Percentiles rank a stretch among this genome's conserved stretches.
Conservation (phyloP, 441 rosid species). For the Populus tomentosa region DNA sequence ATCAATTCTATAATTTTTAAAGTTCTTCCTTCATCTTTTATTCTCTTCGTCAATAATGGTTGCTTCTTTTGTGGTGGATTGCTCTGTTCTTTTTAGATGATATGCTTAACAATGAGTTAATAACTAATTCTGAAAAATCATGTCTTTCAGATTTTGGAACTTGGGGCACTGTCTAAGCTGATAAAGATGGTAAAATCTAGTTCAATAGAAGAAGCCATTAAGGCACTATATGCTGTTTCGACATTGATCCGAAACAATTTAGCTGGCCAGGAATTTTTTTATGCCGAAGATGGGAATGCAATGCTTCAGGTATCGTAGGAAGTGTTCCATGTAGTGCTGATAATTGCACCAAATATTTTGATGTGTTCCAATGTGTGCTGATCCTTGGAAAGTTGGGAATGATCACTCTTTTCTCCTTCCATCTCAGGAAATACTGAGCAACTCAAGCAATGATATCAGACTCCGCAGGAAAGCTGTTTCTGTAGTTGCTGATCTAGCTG, state of each 20-base stretch:
- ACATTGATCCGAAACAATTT: conserved; percentile 67
- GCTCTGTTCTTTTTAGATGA: not conserved
- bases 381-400: not conserved
- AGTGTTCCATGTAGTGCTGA: not conserved
- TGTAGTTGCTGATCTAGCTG: conserved; percentile 72
- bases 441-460: conserved; percentile 54
- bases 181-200: conserved; percentile 66
- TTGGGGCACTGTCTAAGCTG: conserved; percentile 56
- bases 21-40: not conserved
- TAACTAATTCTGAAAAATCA: not conserved
- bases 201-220: conserved; percentile 68
- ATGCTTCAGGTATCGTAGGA: conserved; percentile 68
- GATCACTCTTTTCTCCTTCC: not conserved
- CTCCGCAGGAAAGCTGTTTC: conserved; percentile 70
- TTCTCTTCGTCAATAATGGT: not conserved
- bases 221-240: conserved; percentile 87
- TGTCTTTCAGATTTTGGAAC: conserved; percentile 58
- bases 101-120: not conserved
- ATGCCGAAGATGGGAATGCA: conserved; percentile 63
- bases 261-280: conserved; percentile 70
- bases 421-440: conserved; percentile 61
- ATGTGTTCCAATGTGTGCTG: not conserved
- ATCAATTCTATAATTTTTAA: not conserved
- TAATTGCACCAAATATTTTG: not conserved
- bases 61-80: not conserved